A percentile compares a stretch with the other conserved stretches of the same genome.
phyloP scores from a whole-genome alignment of 164 flowering plant genomes.

The Houttuynia cordata region DNA sequence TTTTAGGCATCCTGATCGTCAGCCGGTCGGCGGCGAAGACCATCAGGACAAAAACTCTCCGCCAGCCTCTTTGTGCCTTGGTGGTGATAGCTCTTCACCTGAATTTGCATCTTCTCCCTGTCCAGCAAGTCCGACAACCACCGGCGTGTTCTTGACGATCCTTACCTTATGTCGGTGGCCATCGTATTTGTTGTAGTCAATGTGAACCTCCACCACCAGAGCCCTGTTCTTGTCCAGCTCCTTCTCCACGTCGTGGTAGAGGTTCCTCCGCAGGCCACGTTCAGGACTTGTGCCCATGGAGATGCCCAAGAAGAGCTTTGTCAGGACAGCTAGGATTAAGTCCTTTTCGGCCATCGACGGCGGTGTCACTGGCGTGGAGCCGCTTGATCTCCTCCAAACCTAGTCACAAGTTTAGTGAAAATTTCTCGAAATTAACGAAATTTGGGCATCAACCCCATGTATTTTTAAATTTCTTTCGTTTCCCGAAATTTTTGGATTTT shows the following conservation, averaged over 20 bases:
- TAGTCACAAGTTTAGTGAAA: no score
- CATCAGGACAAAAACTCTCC: slow-evolving; percentile 79
- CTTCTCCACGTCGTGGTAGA: slow-evolving; percentile 69
- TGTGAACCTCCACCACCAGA: slow-evolving; percentile 37
- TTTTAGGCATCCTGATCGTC: slow-evolving; percentile 74
- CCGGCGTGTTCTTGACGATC: slow-evolving; percentile 58
- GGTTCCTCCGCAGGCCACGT: slow-evolving; percentile 91
- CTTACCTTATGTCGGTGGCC: slow-evolving; percentile 73
- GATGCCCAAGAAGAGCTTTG: slow-evolving; percentile 78
- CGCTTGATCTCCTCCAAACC: slow-evolving; percentile 67
- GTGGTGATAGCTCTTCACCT: slow-evolving; percentile 92
- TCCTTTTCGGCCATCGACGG: slow-evolving; percentile 83
- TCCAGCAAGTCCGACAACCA: slow-evolving; percentile 78
- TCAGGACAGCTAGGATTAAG: slow-evolving; percentile 65
- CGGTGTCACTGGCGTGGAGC: slow-evolving; percentile 73
- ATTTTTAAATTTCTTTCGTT: no score
- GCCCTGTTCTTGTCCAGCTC: slow-evolving; percentile 33
- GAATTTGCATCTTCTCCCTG: slow-evolving; percentile 50
- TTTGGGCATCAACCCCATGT: no score
- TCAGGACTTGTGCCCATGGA: slow-evolving; percentile 92
- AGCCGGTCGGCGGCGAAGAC: slow-evolving; percentile 79
- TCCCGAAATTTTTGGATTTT: no score
- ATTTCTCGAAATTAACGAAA: no score
- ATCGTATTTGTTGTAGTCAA: slow-evolving; percentile 80
- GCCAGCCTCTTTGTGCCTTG: slow-evolving; percentile 89